Evolutionary conservation across 2,329 filamentous ascomycete genomes (phyloP), one percentile per base, ranked within the genome.

Genomic region (Aspergillus piperis): DNA sequence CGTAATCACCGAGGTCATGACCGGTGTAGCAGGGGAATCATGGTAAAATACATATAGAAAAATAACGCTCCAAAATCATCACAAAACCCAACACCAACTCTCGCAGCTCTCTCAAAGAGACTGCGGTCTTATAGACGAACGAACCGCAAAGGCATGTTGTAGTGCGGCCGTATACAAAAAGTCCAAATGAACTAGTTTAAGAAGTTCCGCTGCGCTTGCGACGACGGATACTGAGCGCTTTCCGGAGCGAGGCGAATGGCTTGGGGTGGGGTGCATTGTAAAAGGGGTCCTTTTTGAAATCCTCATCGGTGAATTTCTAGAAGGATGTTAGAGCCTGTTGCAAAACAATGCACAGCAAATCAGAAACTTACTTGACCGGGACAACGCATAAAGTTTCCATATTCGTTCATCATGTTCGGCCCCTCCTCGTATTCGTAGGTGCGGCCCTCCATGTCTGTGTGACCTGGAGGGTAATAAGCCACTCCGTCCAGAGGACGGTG

Each of bases 401-500:
- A 71, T 30, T 75, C 75, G 69, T 94, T 91, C 89, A 93, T 92
- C 72, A 96, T 81, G 70, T 96, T 92, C 2, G 88, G 84, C n/a
- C 92, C 92, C 70, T 97, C 92, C 69, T 91, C 82, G 69, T 97
- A 97, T 27, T 88, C 66, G 81, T 96, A 91, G 10, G 84, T 79
- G 56, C 86, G 83, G 2, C 93, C 93, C 58, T 85, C 82, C 17
- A 84, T 77, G 72, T 96, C 92, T 1, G 77, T 77, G 67, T 83
- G 77, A 21, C 93, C 92, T 0, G 90, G 87, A 1, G 93, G 90
- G n/a, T 95, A 84, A 17, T 80, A 80, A 1, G 92, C 90, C 0
- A 88, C 89, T 3, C 92, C 93, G 70, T 96, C 90, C 0, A 97
- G 80, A 0, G 94, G 94, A 13, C 90, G 85, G 70, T 95, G 90